Percentiles rank a stretch among this genome's conserved stretches.
phyloP scores from a whole-genome alignment of 805 yeast species.

The Saturnispora zaruensis region DNA sequence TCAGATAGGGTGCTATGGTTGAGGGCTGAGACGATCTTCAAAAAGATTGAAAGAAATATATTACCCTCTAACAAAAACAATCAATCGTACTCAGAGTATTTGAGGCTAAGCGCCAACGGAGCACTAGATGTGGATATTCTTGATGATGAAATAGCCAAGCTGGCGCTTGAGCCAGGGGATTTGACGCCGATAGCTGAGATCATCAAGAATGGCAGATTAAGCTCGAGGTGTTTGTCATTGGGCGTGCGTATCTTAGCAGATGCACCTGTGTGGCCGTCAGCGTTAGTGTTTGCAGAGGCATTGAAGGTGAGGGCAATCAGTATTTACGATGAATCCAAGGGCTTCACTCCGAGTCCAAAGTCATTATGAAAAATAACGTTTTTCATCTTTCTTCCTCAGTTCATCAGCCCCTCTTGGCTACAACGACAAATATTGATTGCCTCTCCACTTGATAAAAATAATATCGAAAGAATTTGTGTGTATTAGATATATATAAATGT shows the following conservation, averaged over 20 bases:
- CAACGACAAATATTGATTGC: too few relatives aligned
- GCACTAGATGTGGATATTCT: constrained; percentile 43
- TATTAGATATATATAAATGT: neutral
- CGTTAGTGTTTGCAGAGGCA: constrained; percentile 72
- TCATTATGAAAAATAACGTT: neutral
- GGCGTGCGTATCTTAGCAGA: constrained; percentile 75
- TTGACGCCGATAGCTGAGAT: constrained; percentile 37
- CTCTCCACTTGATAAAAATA: neutral
- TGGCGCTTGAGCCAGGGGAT: constrained; percentile 39
- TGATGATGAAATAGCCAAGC: constrained; percentile 43
- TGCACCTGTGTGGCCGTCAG: constrained; percentile 83
- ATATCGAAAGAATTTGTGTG: neutral
- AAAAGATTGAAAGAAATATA: constrained; percentile 51
- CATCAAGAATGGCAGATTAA: constrained; percentile 41
- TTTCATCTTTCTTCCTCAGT: too few relatives aligned
- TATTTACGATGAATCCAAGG: constrained; percentile 19
- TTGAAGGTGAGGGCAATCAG: constrained; percentile 53
- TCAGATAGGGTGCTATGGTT: constrained; percentile 58
- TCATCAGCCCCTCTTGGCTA: too few relatives aligned
- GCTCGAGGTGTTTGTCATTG: constrained; percentile 50
- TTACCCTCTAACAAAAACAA: constrained; percentile 43
- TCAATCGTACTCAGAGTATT: constrained; percentile 49
- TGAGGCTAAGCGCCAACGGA: constrained; percentile 51
- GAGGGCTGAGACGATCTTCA: constrained; percentile 49
- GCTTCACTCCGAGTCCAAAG: constrained; percentile 1